phyloP scores from a whole-genome alignment of 2,329 filamentous ascomycete species.

The Trichophyton verrucosum region DNA sequence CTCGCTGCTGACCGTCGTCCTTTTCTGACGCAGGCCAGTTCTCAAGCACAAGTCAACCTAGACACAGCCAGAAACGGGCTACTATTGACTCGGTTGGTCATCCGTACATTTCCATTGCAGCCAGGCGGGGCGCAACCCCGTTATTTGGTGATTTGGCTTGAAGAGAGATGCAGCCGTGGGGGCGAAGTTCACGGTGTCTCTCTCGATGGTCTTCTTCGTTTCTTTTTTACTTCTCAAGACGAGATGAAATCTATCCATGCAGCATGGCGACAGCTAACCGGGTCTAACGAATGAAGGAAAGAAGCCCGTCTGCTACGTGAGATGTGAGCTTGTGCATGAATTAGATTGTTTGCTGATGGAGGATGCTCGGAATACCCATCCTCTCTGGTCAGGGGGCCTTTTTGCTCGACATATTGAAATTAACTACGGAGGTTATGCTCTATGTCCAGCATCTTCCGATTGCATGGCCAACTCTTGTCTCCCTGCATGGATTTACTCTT shows the following conservation, averaged over 20 bases:
- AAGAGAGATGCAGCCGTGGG: background rate
- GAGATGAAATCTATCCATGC: no score
- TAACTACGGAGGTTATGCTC: no score
- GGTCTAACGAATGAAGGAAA: background rate
- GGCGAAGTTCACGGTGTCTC: background rate
- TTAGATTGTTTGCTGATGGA: background rate
- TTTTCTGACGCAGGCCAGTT: background rate
- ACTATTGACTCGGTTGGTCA: slow-evolving; percentile 1
- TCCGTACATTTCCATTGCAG: background rate
- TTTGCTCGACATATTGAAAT: no score
- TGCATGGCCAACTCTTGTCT: background rate
- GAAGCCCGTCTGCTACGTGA: background rate
- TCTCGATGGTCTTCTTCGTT: background rate
- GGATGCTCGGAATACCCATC: no score
- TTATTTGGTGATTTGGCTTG: background rate
- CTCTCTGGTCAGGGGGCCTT: no score
- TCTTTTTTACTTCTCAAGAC: no score
- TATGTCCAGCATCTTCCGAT: no score
- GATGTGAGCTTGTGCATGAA: background rate
- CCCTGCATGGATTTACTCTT: background rate
- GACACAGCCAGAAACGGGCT: background rate
- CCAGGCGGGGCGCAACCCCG: background rate
- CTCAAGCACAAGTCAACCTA: background rate
- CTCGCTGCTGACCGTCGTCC: background rate
- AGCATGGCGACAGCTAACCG: no score